Percentiles rank a stretch among this genome's conserved stretches.
Evolutionary conservation across 2,329 filamentous ascomycete genomes (phyloP).

Genomic region (Tolypocladium endophyticum): DNA sequence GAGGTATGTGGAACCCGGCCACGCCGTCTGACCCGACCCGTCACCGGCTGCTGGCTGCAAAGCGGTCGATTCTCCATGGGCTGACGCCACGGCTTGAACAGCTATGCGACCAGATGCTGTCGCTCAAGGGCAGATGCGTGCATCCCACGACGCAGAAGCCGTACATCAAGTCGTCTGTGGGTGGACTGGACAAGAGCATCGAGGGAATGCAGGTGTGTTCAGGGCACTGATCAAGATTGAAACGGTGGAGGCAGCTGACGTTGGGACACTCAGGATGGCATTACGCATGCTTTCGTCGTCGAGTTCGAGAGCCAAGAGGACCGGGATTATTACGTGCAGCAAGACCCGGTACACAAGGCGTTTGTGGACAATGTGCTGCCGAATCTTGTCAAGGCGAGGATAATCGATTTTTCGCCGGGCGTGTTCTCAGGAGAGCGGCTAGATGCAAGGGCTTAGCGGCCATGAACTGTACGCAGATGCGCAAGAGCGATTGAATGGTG

Average conservation of each 20-base stretch:
- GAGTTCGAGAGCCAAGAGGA: conserved; percentile 56
- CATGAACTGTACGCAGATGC: neutral
- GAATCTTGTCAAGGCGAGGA: conserved; percentile 38
- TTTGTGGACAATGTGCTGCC: conserved; percentile 41
- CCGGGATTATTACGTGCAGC: conserved; percentile 54
- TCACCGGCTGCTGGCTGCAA: neutral
- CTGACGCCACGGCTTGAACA: neutral
- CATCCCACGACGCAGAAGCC: conserved; percentile 47
- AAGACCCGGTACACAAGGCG: conserved; percentile 52
- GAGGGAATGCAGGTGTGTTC: conserved; percentile 45
- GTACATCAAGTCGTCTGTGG: conserved; percentile 48
- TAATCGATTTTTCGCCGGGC: conserved; percentile 48
- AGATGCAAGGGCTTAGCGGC: neutral
- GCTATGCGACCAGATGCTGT: conserved; percentile 22
- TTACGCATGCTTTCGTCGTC: conserved; percentile 58
- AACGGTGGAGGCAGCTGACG: neutral
- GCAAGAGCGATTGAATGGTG: too few species aligned
- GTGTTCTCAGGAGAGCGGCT: conserved; percentile 14
- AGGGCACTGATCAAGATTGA: neutral
- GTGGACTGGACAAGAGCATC: conserved; percentile 49
- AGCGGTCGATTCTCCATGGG: neutral
- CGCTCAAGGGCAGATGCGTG: conserved; percentile 46
- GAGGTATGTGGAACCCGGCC: conserved; percentile 1
- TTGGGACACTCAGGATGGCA: conserved; percentile 33
- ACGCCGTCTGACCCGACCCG: neutral